Evolutionary conservation across 1,284 basidiomycete species (phyloP).

Genomic region (Ustilago loliicola): DNA sequence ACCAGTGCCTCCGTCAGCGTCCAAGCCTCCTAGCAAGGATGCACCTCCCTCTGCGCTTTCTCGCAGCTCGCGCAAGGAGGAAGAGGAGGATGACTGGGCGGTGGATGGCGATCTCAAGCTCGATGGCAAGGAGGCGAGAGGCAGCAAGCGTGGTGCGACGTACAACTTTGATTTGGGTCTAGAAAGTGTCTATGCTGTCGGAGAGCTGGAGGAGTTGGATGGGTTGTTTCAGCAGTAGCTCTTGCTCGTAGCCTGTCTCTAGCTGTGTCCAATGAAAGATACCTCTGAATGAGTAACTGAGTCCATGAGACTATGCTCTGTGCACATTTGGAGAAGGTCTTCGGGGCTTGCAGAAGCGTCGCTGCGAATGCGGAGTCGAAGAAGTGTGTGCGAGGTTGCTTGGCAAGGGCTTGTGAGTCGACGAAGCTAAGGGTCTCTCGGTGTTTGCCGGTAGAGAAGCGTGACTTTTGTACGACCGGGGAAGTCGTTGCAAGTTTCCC

Average conservation of each 20-base stretch:
- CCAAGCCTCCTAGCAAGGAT: slow-evolving; percentile 35
- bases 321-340: no score
- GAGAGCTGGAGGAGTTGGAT: slow-evolving; percentile 55
- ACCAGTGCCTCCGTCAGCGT: slow-evolving; percentile 47
- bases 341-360: no score
- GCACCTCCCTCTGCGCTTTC: slow-evolving; percentile 36
- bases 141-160: slow-evolving; percentile 56
- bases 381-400: not conserved
- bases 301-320: not conserved
- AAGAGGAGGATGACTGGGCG: slow-evolving; percentile 34
- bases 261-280: not conserved
- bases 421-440: not conserved
- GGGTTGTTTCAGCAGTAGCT: slow-evolving; percentile 44
- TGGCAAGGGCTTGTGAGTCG: not conserved
- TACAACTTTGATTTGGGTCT: slow-evolving; percentile 72
- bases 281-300: not conserved
- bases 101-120: slow-evolving; percentile 36
- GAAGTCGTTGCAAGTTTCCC: slow-evolving; percentile 31
- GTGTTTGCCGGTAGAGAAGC: slow-evolving; percentile 1
- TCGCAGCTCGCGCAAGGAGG: slow-evolving; percentile 11
- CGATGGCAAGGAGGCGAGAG: slow-evolving; percentile 23
- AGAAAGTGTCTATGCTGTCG: slow-evolving; percentile 67
- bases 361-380: slow-evolving; percentile 1
- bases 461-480: slow-evolving; percentile 20
- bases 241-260: not conserved